These are phyloP conservation scores for Camellia sinensis DNA, from an alignment of 148 eudicot genomes.

Conservation along the genomic window DNA sequence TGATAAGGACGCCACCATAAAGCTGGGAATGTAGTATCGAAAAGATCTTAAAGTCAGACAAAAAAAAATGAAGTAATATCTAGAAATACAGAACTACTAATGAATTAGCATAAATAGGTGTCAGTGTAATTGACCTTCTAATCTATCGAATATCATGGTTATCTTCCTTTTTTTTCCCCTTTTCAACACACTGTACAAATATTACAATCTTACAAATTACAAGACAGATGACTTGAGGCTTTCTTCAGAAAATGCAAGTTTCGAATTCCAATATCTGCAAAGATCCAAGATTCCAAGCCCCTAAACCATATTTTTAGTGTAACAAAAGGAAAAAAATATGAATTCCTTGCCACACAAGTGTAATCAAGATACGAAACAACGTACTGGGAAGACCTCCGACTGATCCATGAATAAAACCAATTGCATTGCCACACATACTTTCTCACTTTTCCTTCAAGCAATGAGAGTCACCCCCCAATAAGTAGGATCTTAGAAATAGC, in stretches of 20 bases:
- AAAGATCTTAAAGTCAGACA: no score
- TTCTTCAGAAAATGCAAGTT: background rate
- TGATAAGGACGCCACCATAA: no score
- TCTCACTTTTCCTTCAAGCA: background rate
- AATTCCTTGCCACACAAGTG: background rate
- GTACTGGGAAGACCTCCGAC: background rate
- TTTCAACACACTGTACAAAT: background rate
- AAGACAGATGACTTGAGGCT: background rate
- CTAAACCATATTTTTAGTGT: background rate
- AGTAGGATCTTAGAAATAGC: conserved; percentile 3
- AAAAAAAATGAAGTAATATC: no score
- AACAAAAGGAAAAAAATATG: background rate
- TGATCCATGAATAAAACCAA: background rate
- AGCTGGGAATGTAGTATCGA: no score
- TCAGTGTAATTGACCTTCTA: no score
- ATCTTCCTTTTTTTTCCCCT: background rate
- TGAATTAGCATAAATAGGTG: no score
- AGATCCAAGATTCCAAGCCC: background rate
- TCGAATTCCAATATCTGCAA: background rate
- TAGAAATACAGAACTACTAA: no score
- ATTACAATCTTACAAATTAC: background rate
- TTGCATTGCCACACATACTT: background rate
- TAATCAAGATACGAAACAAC: background rate
- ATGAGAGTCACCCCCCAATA: background rate
- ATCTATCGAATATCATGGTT: no score